Evolutionary conservation across 306 rosid genomes (phyloP), one percentile per base, ranked within the genome.

Genomic region (Vachellia collinsii): DNA sequence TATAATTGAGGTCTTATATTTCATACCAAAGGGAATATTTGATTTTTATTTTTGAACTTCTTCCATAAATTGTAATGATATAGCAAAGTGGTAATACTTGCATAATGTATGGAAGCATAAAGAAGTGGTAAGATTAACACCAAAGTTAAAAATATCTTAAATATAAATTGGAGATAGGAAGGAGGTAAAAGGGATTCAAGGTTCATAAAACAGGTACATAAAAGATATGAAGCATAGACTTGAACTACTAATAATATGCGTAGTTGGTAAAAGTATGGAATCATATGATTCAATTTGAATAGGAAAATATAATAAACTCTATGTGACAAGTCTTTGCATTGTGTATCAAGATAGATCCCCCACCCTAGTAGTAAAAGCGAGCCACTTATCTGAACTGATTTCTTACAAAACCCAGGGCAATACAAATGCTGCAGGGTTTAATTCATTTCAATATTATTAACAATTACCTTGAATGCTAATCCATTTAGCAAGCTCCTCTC

Each of bases 401-500:
- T 67, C 10, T 50, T 8, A 17, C 11, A n/a, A 8, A 39, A 22
- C 72, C 50, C 16, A 39, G 19, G 34, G 50, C 6, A 17, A 39
- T 9, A 39, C 50, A 67, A 67, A 38, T 39, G 72, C 54, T 22
- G 16, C 9, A 20, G 37, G 16, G 25, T 11, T n/a, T 4, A 41
- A 20, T 42, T n/a, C 46, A 41, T 11, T 42, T 42, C 23, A 20
- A 42, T 20, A 0, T 20, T 11, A 20, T n/a, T 16, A 42, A 68
- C 17, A 42, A 10, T 20, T 43, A 0, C 54, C 19, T 42, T 42
- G 23, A 69, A 54, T 7, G 23, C 61, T 6, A 19, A 42, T 11
- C 37, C 54, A 69, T 69, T 69, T n/a, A 69, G 37, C 13, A n/a
- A 16, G 58, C 10, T 70, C 58, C 75, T 70, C 61, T 29, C 20